Percentiles rank a stretch among this genome's conserved stretches.
Conservation (phyloP, 78 protist species). For the Speleostelium caveatum region DNA sequence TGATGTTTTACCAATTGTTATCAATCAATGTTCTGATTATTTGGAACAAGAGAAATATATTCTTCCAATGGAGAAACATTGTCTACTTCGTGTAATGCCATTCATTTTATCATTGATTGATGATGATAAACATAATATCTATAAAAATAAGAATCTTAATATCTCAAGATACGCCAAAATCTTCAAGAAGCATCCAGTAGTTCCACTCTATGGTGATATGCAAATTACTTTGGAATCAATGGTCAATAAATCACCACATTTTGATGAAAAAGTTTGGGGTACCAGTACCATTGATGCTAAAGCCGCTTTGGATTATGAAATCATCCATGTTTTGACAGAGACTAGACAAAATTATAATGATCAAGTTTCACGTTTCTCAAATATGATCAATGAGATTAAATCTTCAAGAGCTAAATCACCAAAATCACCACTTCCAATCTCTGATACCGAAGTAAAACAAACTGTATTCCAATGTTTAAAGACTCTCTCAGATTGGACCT, state of each 20-base stretch:
- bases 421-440: constrained; percentile 32
- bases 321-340: constrained; percentile 13
- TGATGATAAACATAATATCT: constrained; percentile 54
- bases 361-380: constrained; percentile 58
- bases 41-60: constrained; percentile 68
- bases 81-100: constrained; percentile 82
- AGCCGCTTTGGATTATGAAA: constrained; percentile 56
- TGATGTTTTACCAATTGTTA: constrained; percentile 62
- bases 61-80: constrained; percentile 86
- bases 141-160: constrained; percentile 72
- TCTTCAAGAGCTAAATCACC: constrained; percentile 20
- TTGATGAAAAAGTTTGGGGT: constrained; percentile 76
- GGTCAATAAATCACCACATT: constrained; percentile 76
- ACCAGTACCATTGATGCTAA: constrained; percentile 31
- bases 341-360: constrained; percentile 48
- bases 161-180: constrained; percentile 59
- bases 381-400: constrained; percentile 54
- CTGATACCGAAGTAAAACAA: constrained; percentile 28
- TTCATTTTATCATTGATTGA: constrained; percentile 75
- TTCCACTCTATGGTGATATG: constrained; percentile 94
- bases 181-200: constrained; percentile 81
- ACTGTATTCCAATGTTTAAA: constrained; percentile 35
- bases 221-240: constrained; percentile 54
- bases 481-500: constrained; percentile 79
- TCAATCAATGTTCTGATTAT: constrained; percentile 37